These are phyloP conservation scores for Nepenthes mirabilis DNA, from an alignment of 148 eudicot species.

Conservation along the genomic window DNA sequence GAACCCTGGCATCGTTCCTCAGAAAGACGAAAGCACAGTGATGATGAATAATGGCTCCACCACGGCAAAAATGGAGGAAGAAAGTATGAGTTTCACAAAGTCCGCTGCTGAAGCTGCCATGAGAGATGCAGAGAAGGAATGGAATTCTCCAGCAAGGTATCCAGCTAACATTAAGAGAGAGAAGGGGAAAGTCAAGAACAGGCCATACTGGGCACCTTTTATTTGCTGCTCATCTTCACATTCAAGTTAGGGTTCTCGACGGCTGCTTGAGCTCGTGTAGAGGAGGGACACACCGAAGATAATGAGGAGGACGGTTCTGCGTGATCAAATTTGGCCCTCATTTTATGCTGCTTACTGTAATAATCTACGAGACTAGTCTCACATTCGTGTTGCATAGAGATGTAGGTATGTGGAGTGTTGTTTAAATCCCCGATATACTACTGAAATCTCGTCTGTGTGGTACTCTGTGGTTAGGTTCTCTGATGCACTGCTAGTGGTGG, in stretches of 20 bases:
- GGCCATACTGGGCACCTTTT: slow-evolving; percentile 53
- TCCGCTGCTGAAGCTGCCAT: not conserved
- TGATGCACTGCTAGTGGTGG: too few relatives aligned
- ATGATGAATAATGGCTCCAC: slow-evolving; percentile 9
- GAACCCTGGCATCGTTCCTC: not conserved
- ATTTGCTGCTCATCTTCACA: slow-evolving; percentile 64
- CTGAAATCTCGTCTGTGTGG: not conserved
- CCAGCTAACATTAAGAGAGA: slow-evolving; percentile 48
- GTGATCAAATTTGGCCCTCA: not conserved
- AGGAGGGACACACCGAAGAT: not conserved
- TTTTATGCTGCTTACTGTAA: too few relatives aligned
- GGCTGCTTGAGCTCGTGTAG: not conserved
- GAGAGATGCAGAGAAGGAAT: slow-evolving; percentile 33
- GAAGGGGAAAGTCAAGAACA: slow-evolving; percentile 40
- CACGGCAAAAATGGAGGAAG: not conserved
- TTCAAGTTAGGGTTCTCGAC: slow-evolving; percentile 15
- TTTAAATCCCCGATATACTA: not conserved
- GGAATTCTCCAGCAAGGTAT: slow-evolving; percentile 64
- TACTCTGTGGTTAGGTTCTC: too few relatives aligned
- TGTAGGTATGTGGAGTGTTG: too few relatives aligned
- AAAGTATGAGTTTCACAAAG: not conserved
- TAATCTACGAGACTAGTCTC: too few relatives aligned
- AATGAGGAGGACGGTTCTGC: not conserved
- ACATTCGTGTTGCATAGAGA: too few relatives aligned
- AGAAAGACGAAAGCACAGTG: slow-evolving; percentile 16